Evolutionary conservation across 805 yeast species (phyloP).

Genomic region (Spathaspora boniae): DNA sequence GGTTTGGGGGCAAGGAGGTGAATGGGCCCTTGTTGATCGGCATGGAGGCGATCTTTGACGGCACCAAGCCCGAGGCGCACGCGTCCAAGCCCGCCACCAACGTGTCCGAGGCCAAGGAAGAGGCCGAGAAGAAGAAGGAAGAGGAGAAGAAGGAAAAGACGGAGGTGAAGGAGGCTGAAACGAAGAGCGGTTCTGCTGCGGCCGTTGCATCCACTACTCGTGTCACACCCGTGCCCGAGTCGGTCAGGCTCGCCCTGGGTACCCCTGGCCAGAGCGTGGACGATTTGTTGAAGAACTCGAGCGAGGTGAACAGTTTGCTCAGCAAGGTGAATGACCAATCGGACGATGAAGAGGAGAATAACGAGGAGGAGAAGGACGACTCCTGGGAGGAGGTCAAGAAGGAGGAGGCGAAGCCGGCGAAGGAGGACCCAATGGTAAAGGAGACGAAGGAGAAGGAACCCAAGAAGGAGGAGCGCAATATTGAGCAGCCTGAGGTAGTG

Average conservation of each 20-base stretch:
- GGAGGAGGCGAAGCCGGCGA: constrained; percentile 10
- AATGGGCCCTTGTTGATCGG: constrained; percentile 78
- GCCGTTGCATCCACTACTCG: constrained; percentile 5
- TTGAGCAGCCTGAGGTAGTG: constrained; percentile 11
- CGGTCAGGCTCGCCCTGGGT: constrained; percentile 11
- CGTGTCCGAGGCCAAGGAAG: constrained; percentile 24
- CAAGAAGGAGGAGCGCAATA: constrained; percentile 14
- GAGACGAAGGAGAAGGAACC: constrained; percentile 11
- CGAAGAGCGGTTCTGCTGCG: too few relatives aligned
- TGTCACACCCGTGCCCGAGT: constrained; percentile 9
- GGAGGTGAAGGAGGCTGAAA: constrained; percentile 12
- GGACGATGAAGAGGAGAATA: constrained; percentile 33
- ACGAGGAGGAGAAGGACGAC: constrained; percentile 27
- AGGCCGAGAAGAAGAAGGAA: constrained; percentile 17
- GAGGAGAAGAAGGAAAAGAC: constrained; percentile 12
- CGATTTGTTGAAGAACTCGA: constrained; percentile 34
- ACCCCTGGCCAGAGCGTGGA: constrained; percentile 27
- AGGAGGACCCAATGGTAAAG: constrained; percentile 5
- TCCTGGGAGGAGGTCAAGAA: constrained; percentile 40
- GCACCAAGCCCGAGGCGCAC: constrained; percentile 50
- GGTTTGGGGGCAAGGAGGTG: constrained; percentile 74
- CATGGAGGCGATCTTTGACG: constrained; percentile 79
- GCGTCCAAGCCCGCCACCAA: constrained; percentile 35
- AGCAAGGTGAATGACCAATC: constrained; percentile 36
- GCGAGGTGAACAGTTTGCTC: constrained; percentile 32